Conservation (phyloP, 805 yeast genomes). For the Saccharomycopsis synnaedendra region DNA sequence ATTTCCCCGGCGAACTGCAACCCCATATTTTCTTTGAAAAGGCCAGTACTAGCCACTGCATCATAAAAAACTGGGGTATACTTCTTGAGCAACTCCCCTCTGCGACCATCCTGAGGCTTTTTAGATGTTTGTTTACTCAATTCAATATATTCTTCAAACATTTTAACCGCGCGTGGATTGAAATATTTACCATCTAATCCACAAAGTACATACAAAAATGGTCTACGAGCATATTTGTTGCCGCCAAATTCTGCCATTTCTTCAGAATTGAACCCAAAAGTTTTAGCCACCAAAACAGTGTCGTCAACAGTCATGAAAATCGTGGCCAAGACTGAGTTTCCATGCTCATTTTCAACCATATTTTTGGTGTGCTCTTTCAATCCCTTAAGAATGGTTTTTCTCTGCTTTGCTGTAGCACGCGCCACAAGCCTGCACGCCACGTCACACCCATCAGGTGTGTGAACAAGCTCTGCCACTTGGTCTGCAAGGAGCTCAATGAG, state of each 20-base stretch:
- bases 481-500: conserved; percentile 76
- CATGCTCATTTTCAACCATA: conserved; percentile 74
- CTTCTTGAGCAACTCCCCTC: conserved; percentile 50
- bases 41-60: conserved; percentile 32
- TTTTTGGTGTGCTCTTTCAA: conserved; percentile 69
- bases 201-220: conserved; percentile 67
- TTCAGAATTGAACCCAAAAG: conserved; percentile 47
- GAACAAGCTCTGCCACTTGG: conserved; percentile 89
- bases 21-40: conserved; percentile 64
- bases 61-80: conserved; percentile 59
- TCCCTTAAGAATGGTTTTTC: conserved; percentile 63
- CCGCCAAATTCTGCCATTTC: conserved; percentile 42
- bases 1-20: conserved; percentile 77
- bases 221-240: conserved; percentile 79
- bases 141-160: conserved; percentile 47
- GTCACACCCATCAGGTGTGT: conserved; percentile 88
- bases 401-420: conserved; percentile 81
- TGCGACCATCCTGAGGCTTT: conserved; percentile 71
- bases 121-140: conserved; percentile 60
- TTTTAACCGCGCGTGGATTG: conserved; percentile 55
- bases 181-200: conserved; percentile 79
- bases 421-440: conserved; percentile 79
- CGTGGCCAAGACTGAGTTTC: conserved; percentile 70
- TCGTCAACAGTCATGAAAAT: conserved; percentile 86
- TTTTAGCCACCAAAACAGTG: conserved; percentile 69